phyloP scores from a whole-genome alignment of 441 rosid genomes.

The Aquilaria agallochum region DNA sequence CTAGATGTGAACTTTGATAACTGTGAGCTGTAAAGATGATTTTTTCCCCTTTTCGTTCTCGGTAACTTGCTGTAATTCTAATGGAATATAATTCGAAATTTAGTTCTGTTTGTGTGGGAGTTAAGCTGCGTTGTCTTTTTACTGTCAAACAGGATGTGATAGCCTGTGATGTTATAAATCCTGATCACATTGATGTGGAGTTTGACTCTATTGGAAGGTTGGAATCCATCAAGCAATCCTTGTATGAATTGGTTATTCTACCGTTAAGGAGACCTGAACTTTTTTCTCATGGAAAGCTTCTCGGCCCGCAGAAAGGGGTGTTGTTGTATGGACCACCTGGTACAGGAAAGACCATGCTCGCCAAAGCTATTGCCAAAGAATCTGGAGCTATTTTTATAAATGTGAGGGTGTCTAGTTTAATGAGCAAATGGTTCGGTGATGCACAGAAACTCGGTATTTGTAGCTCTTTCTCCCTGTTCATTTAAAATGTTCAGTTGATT shows the following conservation, averaged over 20 bases:
- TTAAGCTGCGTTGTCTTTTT: neutral
- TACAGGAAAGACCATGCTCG: conserved; percentile 98
- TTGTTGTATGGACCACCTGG: conserved; percentile 95
- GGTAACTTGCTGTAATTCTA: no score
- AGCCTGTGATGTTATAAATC: conserved; percentile 94
- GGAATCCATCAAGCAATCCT: conserved; percentile 65
- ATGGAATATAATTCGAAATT: no score
- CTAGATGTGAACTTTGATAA: no score
- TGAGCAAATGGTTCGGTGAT: conserved; percentile 99
- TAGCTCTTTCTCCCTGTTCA: neutral
- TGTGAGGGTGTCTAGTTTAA: conserved; percentile 76
- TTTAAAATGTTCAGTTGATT: neutral
- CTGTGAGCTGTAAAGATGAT: no score
- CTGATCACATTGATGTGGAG: conserved; percentile 88
- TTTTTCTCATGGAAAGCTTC: conserved; percentile 84
- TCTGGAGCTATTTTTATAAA: conserved; percentile 95
- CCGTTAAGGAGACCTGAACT: conserved; percentile 83
- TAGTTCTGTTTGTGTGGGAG: no score
- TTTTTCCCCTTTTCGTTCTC: no score
- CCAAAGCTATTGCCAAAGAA: conserved; percentile 95
- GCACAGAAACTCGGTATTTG: conserved; percentile 95
- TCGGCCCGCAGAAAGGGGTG: conserved; percentile 96
- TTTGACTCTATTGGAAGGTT: conserved; percentile 88
- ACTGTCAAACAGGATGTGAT: conserved; percentile 65
- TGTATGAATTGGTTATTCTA: conserved; percentile 85